Percentiles rank a stretch among this genome's conserved stretches.
Conservation (phyloP, 495 filamentous ascomycete genomes). For the Talaromyces adpressus region DNA sequence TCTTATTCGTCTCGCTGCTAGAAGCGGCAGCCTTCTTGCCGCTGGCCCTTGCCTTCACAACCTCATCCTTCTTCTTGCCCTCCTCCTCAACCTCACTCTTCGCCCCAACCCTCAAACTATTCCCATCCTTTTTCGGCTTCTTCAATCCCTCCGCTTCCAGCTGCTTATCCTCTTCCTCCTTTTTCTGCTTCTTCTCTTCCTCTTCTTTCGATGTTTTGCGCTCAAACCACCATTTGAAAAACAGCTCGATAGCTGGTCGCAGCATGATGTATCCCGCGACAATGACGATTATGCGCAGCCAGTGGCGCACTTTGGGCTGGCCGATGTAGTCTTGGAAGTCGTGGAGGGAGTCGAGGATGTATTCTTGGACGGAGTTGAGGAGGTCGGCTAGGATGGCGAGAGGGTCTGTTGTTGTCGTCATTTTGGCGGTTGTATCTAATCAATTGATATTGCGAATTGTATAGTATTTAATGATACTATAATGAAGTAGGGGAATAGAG, state of each 20-base stretch:
- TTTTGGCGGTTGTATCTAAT: background rate
- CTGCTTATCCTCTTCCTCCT: constrained; percentile 28
- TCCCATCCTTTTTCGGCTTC: constrained; percentile 55
- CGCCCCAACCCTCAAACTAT: constrained; percentile 52
- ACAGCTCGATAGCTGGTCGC: constrained; percentile 56
- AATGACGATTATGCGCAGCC: constrained; percentile 54
- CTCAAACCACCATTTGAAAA: constrained; percentile 47
- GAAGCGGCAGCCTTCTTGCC: background rate
- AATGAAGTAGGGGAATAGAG: background rate
- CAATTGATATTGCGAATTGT: background rate
- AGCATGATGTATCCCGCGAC: constrained; percentile 57
- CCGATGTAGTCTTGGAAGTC: constrained; percentile 24
- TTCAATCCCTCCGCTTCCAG: constrained; percentile 45
- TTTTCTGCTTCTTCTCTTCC: constrained; percentile 30
- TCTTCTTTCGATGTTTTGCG: constrained; percentile 46
- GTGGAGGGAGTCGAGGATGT: constrained; percentile 16
- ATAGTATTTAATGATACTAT: background rate
- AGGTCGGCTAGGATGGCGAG: background rate
- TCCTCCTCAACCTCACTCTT: constrained; percentile 45
- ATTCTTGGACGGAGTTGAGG: constrained; percentile 17
- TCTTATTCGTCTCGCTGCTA: background rate
- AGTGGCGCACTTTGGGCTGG: constrained; percentile 46
- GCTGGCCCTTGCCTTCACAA: background rate
- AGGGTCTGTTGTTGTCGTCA: background rate
- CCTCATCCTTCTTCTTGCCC: background rate